phyloP scores from a whole-genome alignment of 1,284 basidiomycete genomes.

The Melampsora larici-populina region DNA sequence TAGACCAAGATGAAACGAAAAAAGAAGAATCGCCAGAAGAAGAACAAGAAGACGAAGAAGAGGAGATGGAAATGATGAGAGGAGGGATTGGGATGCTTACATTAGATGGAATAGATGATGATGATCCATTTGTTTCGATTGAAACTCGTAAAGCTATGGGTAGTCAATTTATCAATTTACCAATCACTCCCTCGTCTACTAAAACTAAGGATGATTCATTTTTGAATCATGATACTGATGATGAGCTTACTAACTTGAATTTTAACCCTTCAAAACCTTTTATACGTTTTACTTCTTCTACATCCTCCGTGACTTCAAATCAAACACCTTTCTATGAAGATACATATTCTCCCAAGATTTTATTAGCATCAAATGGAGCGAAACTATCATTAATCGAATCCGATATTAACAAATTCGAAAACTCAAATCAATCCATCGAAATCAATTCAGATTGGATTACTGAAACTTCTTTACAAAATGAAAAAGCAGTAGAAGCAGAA shows the following conservation, averaged over 20 bases:
- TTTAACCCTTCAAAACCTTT: neutral
- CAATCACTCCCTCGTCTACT: conserved; percentile 9
- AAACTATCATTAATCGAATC: conserved; percentile 16
- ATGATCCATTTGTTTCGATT: conserved; percentile 40
- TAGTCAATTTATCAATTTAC: conserved; percentile 13
- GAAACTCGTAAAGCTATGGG: conserved; percentile 38
- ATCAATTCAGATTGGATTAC: too few species aligned
- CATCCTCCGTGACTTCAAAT: conserved; percentile 11
- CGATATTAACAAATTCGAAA: conserved; percentile 22
- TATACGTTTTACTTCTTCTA: neutral
- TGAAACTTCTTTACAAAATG: too few species aligned
- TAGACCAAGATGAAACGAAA: conserved; percentile 10
- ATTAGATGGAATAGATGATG: conserved; percentile 36
- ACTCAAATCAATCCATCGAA: neutral
- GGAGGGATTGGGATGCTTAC: conserved; percentile 22
- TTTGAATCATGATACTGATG: neutral
- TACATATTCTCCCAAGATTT: neutral
- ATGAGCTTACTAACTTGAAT: neutral
- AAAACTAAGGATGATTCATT: neutral
- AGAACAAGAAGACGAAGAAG: too few species aligned
- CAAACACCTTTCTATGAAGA: neutral
- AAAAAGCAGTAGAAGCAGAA: too few species aligned
- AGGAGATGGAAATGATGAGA: neutral
- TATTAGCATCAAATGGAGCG: conserved; percentile 27
- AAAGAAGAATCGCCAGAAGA: conserved; percentile 4